A percentile compares a stretch with the other conserved stretches of the same genome.
phyloP scores from a whole-genome alignment of 2,329 filamentous ascomycete species.

The Phialophora chinensis region DNA sequence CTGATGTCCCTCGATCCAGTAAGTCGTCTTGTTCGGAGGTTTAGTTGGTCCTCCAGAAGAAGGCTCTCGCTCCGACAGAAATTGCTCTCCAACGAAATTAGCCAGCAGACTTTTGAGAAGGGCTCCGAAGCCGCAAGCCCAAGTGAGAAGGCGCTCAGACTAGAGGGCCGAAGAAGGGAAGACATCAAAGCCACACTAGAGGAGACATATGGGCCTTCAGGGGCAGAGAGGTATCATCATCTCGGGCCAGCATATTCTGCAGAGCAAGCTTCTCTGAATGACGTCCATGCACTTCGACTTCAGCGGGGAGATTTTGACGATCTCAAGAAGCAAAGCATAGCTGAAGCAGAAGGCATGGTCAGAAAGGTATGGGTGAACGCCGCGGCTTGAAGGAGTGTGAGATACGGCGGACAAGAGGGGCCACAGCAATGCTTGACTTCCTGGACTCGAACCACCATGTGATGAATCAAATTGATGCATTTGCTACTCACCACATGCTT shows the following conservation, averaged over 20 bases:
- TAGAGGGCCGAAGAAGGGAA: conserved; percentile 24
- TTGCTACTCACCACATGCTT: background rate
- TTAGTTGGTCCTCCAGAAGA: conserved; percentile 24
- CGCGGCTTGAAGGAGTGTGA: conserved; percentile 11
- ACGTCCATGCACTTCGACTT: conserved; percentile 22
- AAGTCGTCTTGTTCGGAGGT: conserved; percentile 22
- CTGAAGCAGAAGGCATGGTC: conserved; percentile 20
- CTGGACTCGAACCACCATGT: background rate
- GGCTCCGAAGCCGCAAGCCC: conserved; percentile 5
- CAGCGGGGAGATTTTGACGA: conserved; percentile 7
- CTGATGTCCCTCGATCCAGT: conserved; percentile 21
- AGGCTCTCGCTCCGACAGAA: conserved; percentile 10
- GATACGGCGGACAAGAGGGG: background rate
- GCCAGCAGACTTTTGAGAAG: background rate
- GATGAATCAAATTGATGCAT: background rate
- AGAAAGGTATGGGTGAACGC: conserved; percentile 22
- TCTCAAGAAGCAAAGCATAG: conserved; percentile 7
- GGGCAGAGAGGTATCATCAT: conserved; percentile 26
- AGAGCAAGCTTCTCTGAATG: conserved; percentile 26
- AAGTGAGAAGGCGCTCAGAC: conserved; percentile 23
- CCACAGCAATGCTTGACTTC: background rate
- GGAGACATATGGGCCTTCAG: conserved; percentile 23
- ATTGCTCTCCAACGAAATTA: background rate
- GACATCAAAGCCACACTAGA: conserved; percentile 19
- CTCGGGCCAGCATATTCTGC: conserved; percentile 26